Conservation (phyloP, 352 stramenopile species). For the Phytophthora sp. region DNA sequence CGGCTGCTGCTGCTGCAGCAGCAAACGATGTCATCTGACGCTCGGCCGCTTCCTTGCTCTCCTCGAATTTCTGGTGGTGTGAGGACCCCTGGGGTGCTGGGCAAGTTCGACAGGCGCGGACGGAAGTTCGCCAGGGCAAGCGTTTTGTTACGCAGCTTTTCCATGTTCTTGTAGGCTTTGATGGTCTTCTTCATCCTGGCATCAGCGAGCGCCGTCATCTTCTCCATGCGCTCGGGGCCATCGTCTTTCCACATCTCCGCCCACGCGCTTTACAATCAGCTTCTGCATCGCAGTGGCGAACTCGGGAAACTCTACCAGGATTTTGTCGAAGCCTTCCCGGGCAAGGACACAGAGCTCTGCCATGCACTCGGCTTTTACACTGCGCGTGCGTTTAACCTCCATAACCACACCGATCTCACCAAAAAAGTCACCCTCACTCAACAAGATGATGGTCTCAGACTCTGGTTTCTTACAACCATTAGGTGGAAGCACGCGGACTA, state of each 20-base stretch:
- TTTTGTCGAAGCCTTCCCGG: slow-evolving; percentile 71
- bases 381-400: slow-evolving; percentile 69
- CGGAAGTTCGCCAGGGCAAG: slow-evolving; percentile 30
- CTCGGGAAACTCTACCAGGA: slow-evolving; percentile 71
- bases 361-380: slow-evolving; percentile 69
- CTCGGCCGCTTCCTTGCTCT: slow-evolving; percentile 4
- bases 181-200: slow-evolving; percentile 70
- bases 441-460: slow-evolving; percentile 50
- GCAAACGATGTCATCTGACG: slow-evolving; percentile 14
- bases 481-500: slow-evolving; percentile 61
- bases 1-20: slow-evolving; percentile 5
- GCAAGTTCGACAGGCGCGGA: slow-evolving; percentile 36
- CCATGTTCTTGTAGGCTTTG: slow-evolving; percentile 50
- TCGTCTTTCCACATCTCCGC: slow-evolving; percentile 61
- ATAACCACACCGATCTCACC: slow-evolving; percentile 72
- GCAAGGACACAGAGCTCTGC: slow-evolving; percentile 68
- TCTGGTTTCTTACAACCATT: slow-evolving; percentile 31
- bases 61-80: slow-evolving; percentile 3
- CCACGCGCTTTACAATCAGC: slow-evolving; percentile 71
- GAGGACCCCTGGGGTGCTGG: slow-evolving; percentile 16
- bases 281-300: slow-evolving; percentile 77
- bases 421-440: slow-evolving; percentile 73
- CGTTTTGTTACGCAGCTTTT: slow-evolving; percentile 48
- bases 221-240: slow-evolving; percentile 54
- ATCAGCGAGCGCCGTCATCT: slow-evolving; percentile 68